A percentile compares a stretch with the other conserved stretches of the same genome.
phyloP scores from a whole-genome alignment of 371 early-diverging fungal species.

The Smittium culicis region DNA sequence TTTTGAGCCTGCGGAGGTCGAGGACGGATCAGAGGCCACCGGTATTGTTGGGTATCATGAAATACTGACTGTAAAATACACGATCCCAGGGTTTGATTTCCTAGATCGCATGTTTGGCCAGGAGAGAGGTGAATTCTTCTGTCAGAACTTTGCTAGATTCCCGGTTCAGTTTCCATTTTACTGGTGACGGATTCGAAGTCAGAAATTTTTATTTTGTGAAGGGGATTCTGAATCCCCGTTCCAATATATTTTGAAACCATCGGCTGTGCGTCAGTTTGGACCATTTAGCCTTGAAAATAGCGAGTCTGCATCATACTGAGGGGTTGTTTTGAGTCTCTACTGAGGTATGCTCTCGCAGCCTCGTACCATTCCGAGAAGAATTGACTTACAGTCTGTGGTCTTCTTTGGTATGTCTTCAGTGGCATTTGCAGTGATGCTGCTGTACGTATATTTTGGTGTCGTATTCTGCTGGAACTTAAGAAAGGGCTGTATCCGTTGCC shows the following conservation, averaged over 20 bases:
- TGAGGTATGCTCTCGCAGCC: neutral
- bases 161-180: neutral
- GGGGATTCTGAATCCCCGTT: slow-evolving; percentile 1
- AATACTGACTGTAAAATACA: neutral
- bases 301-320: neutral
- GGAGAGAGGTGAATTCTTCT: neutral
- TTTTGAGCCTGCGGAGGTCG: neutral
- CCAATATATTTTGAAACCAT: neutral
- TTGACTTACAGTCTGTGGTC: neutral
- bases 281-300: neutral
- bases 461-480: neutral
- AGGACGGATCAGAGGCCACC: neutral
- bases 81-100: neutral
- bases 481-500: neutral
- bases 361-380: neutral
- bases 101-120: slow-evolving; percentile 2
- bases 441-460: neutral
- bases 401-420: neutral
- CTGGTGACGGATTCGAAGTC: neutral
- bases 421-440: neutral
- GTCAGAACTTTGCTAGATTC: neutral
- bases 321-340: neutral
- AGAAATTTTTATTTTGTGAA: neutral
- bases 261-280: neutral
- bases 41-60: slow-evolving; percentile 2